Evolutionary conservation across 1,139 yeast genomes (phyloP).

Genomic region (Blastobotrys capitulatus): DNA sequence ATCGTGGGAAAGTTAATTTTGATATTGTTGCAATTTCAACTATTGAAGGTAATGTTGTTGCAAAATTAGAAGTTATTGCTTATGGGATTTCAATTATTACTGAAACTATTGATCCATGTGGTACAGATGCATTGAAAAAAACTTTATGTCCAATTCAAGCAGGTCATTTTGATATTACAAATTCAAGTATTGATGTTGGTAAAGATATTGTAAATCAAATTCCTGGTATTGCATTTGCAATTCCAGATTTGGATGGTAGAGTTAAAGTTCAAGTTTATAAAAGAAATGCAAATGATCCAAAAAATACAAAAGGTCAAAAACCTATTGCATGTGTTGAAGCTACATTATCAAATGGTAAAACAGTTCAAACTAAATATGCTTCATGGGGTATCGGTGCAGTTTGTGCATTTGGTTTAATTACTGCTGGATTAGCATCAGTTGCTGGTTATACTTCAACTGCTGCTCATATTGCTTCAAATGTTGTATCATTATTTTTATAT

Average conservation of each 20-base stretch:
- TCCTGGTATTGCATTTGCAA: constrained; percentile 80
- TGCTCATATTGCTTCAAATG: constrained; percentile 93
- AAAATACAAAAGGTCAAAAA: constrained; percentile 11
- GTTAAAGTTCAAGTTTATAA: constrained; percentile 64
- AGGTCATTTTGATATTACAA: constrained; percentile 74
- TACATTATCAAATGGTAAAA: constrained; percentile 75
- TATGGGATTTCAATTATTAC: constrained; percentile 74
- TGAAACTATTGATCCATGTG: constrained; percentile 57
- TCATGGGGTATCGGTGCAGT: constrained; percentile 97
- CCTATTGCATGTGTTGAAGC: constrained; percentile 94
- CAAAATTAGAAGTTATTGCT: constrained; percentile 62
- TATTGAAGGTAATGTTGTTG: constrained; percentile 66
- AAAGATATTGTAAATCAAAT: constrained; percentile 42
- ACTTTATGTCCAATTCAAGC: constrained; percentile 78
- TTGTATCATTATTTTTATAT: constrained; percentile 85
- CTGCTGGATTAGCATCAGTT: constrained; percentile 82
- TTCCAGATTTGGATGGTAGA: constrained; percentile 93
- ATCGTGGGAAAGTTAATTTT: constrained; percentile 54
- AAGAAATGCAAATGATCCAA: constrained; percentile 36
- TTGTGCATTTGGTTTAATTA: constrained; percentile 78
- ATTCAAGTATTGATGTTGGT: constrained; percentile 42
- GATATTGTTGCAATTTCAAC: constrained; percentile 77
- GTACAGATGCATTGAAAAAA: constrained; percentile 31
- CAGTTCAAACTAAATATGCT: constrained; percentile 92
- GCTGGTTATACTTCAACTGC: constrained; percentile 91